Percentiles rank a stretch among this genome's conserved stretches.
phyloP scores from a whole-genome alignment of 495 filamentous ascomycete genomes.

The Xylaria flabelliformis region DNA sequence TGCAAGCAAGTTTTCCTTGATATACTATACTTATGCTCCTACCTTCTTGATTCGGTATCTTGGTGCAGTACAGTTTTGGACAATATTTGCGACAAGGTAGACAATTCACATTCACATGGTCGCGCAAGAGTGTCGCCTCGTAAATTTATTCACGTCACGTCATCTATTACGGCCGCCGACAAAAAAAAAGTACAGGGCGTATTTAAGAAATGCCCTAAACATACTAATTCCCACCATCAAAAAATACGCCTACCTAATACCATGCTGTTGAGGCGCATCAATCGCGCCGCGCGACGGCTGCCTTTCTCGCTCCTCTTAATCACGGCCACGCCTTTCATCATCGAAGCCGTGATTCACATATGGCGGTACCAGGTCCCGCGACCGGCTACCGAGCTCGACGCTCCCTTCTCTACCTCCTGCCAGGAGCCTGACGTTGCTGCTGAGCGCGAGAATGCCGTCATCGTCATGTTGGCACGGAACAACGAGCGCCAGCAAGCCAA shows the following conservation, averaged over 20 bases:
- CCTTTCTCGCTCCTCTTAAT: slow-evolving; percentile 38
- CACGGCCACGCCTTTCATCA: slow-evolving; percentile 35
- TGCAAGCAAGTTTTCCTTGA: too few species aligned
- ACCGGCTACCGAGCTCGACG: slow-evolving; percentile 44
- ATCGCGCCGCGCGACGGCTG: slow-evolving; percentile 42
- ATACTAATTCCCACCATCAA: slow-evolving; percentile 19
- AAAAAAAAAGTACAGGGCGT: neutral
- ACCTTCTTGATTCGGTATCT: neutral
- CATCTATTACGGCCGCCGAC: neutral
- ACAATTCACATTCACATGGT: neutral
- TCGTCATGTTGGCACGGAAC: slow-evolving; percentile 87
- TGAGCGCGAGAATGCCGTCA: slow-evolving; percentile 79
- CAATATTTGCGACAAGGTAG: neutral
- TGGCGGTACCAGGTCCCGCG: slow-evolving; percentile 38
- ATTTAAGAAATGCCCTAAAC: slow-evolving; percentile 33
- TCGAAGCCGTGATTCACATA: slow-evolving; percentile 40
- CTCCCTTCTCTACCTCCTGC: slow-evolving; percentile 52
- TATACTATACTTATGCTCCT: neutral
- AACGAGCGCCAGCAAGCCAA: slow-evolving; percentile 86
- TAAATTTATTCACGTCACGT: neutral
- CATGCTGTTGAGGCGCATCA: slow-evolving; percentile 42
- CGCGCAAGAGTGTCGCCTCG: neutral
- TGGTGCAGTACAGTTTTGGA: neutral
- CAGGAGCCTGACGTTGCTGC: slow-evolving; percentile 58
- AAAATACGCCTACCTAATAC: slow-evolving; percentile 23